Evolutionary conservation across 768 basidiomycete species (phyloP), one percentile per base, ranked within the genome.

Genomic region (Pleurotus ostreatus): DNA sequence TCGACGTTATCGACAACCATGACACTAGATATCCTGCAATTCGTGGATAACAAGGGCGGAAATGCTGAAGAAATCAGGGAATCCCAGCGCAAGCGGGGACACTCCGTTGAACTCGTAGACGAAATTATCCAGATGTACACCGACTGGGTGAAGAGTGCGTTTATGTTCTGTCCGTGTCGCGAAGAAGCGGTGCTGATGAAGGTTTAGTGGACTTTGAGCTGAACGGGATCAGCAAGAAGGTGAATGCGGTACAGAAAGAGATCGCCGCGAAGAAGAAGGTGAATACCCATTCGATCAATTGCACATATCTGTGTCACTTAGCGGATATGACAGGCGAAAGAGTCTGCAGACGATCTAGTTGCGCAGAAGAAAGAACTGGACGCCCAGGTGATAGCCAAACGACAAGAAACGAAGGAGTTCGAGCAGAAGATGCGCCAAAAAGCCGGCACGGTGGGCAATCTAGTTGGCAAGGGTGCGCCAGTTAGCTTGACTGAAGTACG

Each of bases 221-320:
- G 18, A 92, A 89, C 63, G 79, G 77, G 15, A 71, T 89, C 49
- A 79, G 84, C 62, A 94, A 95, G 69, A 81, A 92, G 62, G 83
- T 92, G 40, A 98, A 99, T 64, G 83, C 82, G 12, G 77, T 95
- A 9, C 95, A 99, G 76, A 99, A 98, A 71, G 84, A 98, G 71
- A 98, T 99, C 65, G 86, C 85, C 9, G 78, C 82, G 2, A 97
- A 94, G 83, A 97, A 93, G 73, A 98, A 96, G 86, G 93, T 85
- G 55, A 26, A 22, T 16, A 68, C 46, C 23, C 23, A 25, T 0
- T 25, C 6, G 22, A 9, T 38, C 16, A 26, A n/a, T 8, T 5
- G 5, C 7, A 40, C 2, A 39, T 22, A 1, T 6, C 18, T 41
- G 26, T 6, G 15, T 37, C 11, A 15, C 41, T 23, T 55, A 25